These are phyloP conservation scores for Yamadazyma akitaensis DNA, from an alignment of 805 yeast species.

Conservation along the genomic window DNA sequence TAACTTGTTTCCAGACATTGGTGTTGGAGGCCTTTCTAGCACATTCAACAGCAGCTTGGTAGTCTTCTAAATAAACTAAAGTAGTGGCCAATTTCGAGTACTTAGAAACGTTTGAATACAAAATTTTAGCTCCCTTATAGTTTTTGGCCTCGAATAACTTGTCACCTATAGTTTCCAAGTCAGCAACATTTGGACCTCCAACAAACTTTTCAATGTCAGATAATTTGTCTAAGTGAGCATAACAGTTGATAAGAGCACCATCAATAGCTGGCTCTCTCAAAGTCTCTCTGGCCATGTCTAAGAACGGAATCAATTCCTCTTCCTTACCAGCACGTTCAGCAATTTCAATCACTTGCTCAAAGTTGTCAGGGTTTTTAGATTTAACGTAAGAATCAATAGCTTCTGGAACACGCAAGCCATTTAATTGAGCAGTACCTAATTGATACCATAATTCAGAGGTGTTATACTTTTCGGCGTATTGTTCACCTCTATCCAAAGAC, in stretches of 20 bases:
- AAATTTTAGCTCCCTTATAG: slow-evolving; percentile 89
- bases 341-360: slow-evolving; percentile 86
- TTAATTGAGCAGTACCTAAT: slow-evolving; percentile 92
- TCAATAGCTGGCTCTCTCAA: slow-evolving; percentile 90
- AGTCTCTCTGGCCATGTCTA: slow-evolving; percentile 87
- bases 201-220: slow-evolving; percentile 82
- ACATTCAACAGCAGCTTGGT: slow-evolving; percentile 96
- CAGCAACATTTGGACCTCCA: slow-evolving; percentile 87
- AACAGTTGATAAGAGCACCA: slow-evolving; percentile 84
- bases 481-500: slow-evolving; percentile 93
- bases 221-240: slow-evolving; percentile 73
- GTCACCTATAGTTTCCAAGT: slow-evolving; percentile 89
- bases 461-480: slow-evolving; percentile 87
- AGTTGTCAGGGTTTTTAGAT: slow-evolving; percentile 89
- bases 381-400: slow-evolving; percentile 88
- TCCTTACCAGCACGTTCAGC: slow-evolving; percentile 94
- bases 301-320: slow-evolving; percentile 84
- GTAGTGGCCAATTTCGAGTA: slow-evolving; percentile 97
- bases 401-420: slow-evolving; percentile 88
- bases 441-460: slow-evolving; percentile 89
- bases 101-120: slow-evolving; percentile 83
- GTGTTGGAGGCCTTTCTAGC: slow-evolving; percentile 96
- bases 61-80: slow-evolving; percentile 84
- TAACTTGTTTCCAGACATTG: slow-evolving; percentile 95
- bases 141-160: slow-evolving; percentile 74